Conservation (phyloP, 495 filamentous ascomycete species). For the Oidiodendron maius region DNA sequence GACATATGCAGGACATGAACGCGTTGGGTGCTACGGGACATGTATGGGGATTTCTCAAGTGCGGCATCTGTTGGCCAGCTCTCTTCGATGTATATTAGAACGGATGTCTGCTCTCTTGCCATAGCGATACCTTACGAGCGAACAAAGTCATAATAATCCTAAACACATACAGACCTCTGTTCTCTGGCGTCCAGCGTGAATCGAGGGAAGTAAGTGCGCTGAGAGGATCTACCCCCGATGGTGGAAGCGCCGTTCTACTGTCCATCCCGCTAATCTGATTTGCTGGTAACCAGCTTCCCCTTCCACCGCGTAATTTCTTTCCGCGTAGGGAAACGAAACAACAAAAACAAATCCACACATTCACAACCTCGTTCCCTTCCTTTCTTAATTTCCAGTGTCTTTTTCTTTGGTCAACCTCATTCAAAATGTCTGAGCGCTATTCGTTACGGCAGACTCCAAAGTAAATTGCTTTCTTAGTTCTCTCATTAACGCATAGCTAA, state of each 20-base stretch:
- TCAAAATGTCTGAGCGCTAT: slow-evolving; percentile 29
- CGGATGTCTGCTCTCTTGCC: slow-evolving; percentile 1
- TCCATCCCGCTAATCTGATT: neutral
- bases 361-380: neutral
- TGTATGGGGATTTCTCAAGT: slow-evolving; percentile 10
- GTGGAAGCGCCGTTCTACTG: too few species aligned
- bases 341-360: neutral
- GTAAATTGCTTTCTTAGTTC: slow-evolving; percentile 26
- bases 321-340: slow-evolving; percentile 3
- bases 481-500: slow-evolving; percentile 1
- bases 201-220: too few species aligned
- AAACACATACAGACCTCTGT: too few species aligned
- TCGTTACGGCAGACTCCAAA: slow-evolving; percentile 46
- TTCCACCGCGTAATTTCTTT: slow-evolving; percentile 17
- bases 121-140: slow-evolving; percentile 7
- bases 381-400: neutral
- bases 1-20: slow-evolving; percentile 18
- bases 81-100: slow-evolving; percentile 19
- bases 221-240: too few species aligned
- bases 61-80: slow-evolving; percentile 13
- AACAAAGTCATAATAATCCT: too few species aligned
- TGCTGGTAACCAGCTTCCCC: slow-evolving; percentile 3
- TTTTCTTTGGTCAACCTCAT: neutral
- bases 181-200: too few species aligned
- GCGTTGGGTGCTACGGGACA: slow-evolving; percentile 12